Evolutionary conservation across 805 yeast species (phyloP), one percentile per base, ranked within the genome.

Genomic region (Jamesozyma lodderae): DNA sequence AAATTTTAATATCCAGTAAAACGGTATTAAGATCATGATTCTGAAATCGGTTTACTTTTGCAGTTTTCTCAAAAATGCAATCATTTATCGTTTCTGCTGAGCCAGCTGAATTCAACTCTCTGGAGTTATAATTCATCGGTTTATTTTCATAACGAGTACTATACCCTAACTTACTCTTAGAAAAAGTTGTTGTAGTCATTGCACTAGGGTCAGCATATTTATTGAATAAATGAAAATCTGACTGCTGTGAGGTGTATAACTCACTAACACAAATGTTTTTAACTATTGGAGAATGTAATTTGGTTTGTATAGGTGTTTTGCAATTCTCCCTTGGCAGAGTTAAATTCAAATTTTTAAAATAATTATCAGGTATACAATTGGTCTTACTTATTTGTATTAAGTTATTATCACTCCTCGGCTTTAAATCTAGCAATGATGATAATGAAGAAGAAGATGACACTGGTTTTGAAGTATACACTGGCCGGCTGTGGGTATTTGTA

Each of bases 171-270:
- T n/a, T n/a, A n/a, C n/a, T n/a, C n/a, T 20, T 11, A 17, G 18
- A 17, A 17, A 14, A n/a, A n/a, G 26, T 20, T 3, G 51, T 44
- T 25, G 52, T 44, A 4, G 55, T 48, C 15, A 55, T 53, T 29
- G 47, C 36, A 11, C 48, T 44, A 10, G 55, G 57, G 38, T 53
- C 57, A 10, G 57, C 59, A 38, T 53, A 53, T 33, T 52, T 49
- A 44, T 48, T 53, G 47, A 53, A 53, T 3, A 18, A 18, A 9
- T 26, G 17, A 3, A 25, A 10, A 17, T 5, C 20, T 2, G 21
- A 45, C 41, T 24, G 39, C 33, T 32, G 36, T 4, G 34, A 14
- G 10, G 16, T 10, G 9, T 6, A 15, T 10, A 7, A 14, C 8
- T 14, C 31, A 14, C 10, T 15, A 14, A 8, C 16, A 26, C 15